phyloP scores from a whole-genome alignment of 192 early-diverging fungal genomes.

The Backusella morwellensis region DNA sequence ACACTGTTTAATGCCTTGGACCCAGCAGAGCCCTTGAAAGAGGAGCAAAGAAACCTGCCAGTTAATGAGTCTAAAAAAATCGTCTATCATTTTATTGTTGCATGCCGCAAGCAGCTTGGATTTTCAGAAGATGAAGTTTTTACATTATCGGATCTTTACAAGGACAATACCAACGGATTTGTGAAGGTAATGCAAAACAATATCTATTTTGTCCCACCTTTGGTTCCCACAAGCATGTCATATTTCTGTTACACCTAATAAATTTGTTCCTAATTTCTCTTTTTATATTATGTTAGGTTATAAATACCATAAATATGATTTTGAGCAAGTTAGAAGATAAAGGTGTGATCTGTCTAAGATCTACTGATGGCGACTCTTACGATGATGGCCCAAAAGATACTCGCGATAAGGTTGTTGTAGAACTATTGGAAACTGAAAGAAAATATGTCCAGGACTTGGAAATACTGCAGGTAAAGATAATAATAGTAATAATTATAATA shows the following conservation, averaged over 20 bases:
- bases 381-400: constrained; percentile 78
- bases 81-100: constrained; percentile 85
- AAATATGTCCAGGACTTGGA: constrained; percentile 90
- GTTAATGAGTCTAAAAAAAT: constrained; percentile 76
- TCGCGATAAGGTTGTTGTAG: constrained; percentile 81
- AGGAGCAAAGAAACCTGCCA: constrained; percentile 51
- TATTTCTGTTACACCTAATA: neutral
- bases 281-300: constrained; percentile 53
- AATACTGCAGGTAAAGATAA: constrained; percentile 56
- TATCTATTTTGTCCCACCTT: neutral
- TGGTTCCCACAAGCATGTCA: neutral
- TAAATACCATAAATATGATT: constrained; percentile 80
- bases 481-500: neutral
- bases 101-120: constrained; percentile 78
- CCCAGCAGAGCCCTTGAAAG: constrained; percentile 59
- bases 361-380: constrained; percentile 39
- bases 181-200: constrained; percentile 70
- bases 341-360: constrained; percentile 43
- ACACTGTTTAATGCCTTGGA: constrained; percentile 69
- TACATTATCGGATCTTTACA: constrained; percentile 83
- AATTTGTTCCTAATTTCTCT: constrained; percentile 19
- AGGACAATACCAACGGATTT: constrained; percentile 95
- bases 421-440: constrained; percentile 92
- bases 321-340: constrained; percentile 73
- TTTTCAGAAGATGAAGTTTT: constrained; percentile 78